Evolutionary conservation across 495 filamentous ascomycete genomes (phyloP).

Genomic region (Platismatia glauca): DNA sequence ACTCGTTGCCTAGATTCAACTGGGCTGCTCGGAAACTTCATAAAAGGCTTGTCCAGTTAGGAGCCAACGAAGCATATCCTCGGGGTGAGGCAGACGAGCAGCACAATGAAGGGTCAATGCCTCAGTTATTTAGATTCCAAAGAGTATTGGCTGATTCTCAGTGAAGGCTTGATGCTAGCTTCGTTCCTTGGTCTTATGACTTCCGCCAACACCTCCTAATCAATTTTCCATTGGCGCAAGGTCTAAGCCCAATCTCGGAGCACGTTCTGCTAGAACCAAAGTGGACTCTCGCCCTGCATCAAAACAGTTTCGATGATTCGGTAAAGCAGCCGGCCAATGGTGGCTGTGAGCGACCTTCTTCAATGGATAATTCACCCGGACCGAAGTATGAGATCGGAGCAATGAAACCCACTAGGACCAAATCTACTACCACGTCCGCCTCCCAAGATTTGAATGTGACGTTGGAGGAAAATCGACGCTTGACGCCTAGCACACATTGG

Average conservation of each 20-base stretch:
- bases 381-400: background rate
- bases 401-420: background rate
- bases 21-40: conserved; percentile 83
- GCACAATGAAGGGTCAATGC: conserved; percentile 75
- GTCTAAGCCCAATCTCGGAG: conserved; percentile 59
- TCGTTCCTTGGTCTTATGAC: conserved; percentile 65
- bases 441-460: conserved; percentile 20
- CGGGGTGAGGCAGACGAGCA: conserved; percentile 86
- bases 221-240: conserved; percentile 58
- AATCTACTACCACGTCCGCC: background rate
- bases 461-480: conserved; percentile 50
- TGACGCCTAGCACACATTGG: conserved; percentile 74
- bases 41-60: conserved; percentile 76
- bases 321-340: background rate
- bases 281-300: conserved; percentile 49
- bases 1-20: conserved; percentile 60
- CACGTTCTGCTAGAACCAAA: conserved; percentile 71
- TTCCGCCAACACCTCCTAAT: conserved; percentile 56
- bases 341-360: background rate
- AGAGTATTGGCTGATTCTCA: conserved; percentile 23
- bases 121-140: conserved; percentile 6
- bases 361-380: background rate
- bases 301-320: background rate
- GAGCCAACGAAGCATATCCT: conserved; percentile 66
- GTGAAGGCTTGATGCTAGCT: conserved; percentile 67